Evolutionary conservation across 768 basidiomycete genomes (phyloP).

Genomic region (Calocera viscosa): DNA sequence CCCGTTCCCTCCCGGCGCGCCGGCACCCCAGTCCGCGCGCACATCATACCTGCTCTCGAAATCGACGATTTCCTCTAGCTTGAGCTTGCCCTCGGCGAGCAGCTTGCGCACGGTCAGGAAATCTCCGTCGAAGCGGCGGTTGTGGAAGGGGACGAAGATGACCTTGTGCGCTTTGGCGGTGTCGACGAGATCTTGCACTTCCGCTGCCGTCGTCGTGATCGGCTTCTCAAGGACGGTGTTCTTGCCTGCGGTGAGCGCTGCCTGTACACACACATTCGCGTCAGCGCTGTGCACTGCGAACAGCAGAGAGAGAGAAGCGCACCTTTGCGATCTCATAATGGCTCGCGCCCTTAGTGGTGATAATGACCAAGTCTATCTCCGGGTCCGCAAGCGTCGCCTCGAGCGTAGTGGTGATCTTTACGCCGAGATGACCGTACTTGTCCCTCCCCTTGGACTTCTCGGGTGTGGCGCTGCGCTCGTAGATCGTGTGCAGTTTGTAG

Average conservation of each 20-base stretch:
- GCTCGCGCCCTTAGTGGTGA: not conserved
- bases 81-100: not conserved
- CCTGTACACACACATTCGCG: not conserved
- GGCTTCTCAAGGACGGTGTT: conserved; percentile 19
- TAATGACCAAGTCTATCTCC: conserved; percentile 14
- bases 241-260: conserved; percentile 11
- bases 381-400: conserved; percentile 13
- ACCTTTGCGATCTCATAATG: not conserved
- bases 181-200: conserved; percentile 15
- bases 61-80: not conserved
- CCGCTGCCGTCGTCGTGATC: conserved; percentile 14
- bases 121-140: conserved; percentile 17
- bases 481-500: conserved; percentile 16
- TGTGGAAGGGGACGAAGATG: conserved; percentile 16
- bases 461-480: conserved; percentile 17
- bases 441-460: conserved; percentile 11
- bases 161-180: conserved; percentile 12
- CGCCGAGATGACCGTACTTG: conserved; percentile 5
- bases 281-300: conserved; percentile 6
- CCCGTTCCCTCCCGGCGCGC: not conserved
- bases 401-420: conserved; percentile 15
- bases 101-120: conserved; percentile 4
- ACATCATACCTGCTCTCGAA: conserved; percentile 6
- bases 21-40: conserved; percentile 7
- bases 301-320: not conserved